phyloP scores from a whole-genome alignment of 352 stramenopile genomes.

The Plasmopara muralis region DNA sequence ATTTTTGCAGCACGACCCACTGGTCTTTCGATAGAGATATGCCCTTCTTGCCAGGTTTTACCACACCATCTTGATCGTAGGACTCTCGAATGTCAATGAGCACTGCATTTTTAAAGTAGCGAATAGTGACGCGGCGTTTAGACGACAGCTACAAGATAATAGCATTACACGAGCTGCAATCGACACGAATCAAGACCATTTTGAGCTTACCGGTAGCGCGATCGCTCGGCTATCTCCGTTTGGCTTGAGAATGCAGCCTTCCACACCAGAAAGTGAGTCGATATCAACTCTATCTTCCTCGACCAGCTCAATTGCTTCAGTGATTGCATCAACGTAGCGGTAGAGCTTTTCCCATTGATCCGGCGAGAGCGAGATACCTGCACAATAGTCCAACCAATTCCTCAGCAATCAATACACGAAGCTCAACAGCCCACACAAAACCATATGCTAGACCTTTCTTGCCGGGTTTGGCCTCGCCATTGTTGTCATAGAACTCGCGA shows the following conservation, averaged over 20 bases:
- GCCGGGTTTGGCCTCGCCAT: slow-evolving; percentile 49
- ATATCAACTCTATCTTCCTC: slow-evolving; percentile 35
- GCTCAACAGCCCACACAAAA: neutral
- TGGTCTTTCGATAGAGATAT: slow-evolving; percentile 71
- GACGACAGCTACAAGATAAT: slow-evolving; percentile 34
- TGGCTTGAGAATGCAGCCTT: slow-evolving; percentile 24
- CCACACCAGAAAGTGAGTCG: slow-evolving; percentile 25
- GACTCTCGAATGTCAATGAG: slow-evolving; percentile 71
- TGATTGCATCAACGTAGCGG: slow-evolving; percentile 27
- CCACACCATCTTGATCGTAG: slow-evolving; percentile 48
- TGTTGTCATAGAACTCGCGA: slow-evolving; percentile 70
- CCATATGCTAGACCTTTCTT: slow-evolving; percentile 50
- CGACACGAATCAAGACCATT: neutral
- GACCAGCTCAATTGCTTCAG: slow-evolving; percentile 39
- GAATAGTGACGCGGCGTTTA: slow-evolving; percentile 44
- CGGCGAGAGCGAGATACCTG: slow-evolving; percentile 50
- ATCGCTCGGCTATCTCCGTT: slow-evolving; percentile 38
- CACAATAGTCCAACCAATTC: neutral
- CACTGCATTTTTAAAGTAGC: slow-evolving; percentile 40
- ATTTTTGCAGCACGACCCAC: slow-evolving; percentile 38
- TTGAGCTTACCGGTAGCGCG: slow-evolving; percentile 41
- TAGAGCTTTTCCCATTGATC: slow-evolving; percentile 55
- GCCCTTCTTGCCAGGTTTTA: slow-evolving; percentile 70
- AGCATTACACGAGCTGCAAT: slow-evolving; percentile 4
- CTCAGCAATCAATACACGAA: neutral